These are phyloP conservation scores for Helianthus tuberosus DNA, from an alignment of 129 eudicot species.

Conservation along the genomic window DNA sequence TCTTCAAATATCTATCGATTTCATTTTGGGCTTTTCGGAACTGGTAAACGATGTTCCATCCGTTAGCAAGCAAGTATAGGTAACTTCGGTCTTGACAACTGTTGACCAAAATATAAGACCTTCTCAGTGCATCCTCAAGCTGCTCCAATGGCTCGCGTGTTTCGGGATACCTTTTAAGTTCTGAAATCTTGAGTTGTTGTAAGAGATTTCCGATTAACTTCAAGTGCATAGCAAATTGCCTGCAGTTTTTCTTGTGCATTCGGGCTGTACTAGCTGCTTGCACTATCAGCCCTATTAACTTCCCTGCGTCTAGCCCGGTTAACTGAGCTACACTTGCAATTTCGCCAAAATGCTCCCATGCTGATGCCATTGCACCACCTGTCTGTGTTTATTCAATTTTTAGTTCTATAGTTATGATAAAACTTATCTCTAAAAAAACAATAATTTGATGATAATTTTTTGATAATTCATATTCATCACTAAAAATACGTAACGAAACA, in stretches of 20 bases:
- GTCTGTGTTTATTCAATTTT: not conserved
- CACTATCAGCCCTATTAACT: slow-evolving; percentile 71
- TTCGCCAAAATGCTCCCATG: slow-evolving; percentile 76
- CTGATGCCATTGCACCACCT: slow-evolving; percentile 38
- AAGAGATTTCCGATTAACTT: slow-evolving; percentile 77
- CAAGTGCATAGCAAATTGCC: slow-evolving; percentile 77
- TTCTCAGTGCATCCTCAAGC: slow-evolving; percentile 82
- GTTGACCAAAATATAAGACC: slow-evolving; percentile 74
- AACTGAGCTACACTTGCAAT: slow-evolving; percentile 78
- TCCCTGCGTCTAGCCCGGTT: slow-evolving; percentile 70
- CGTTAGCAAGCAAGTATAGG: slow-evolving; percentile 26
- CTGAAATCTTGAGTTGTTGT: slow-evolving; percentile 73
- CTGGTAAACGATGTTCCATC: slow-evolving; percentile 35
- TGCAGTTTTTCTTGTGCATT: slow-evolving; percentile 88
- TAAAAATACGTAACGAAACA: no score
- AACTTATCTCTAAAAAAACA: not conserved
- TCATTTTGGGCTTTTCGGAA: slow-evolving; percentile 34
- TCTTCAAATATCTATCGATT: slow-evolving; percentile 71
- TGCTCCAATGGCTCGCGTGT: slow-evolving; percentile 87
- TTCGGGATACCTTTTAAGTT: slow-evolving; percentile 74
- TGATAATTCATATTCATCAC: no score
- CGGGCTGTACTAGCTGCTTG: slow-evolving; percentile 81
- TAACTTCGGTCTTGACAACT: slow-evolving; percentile 82
- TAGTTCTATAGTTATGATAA: not conserved
- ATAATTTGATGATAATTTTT: not conserved